These are phyloP conservation scores for Cokeromyces recurvatus DNA, from an alignment of 371 early-diverging fungal species.

Conservation along the genomic window DNA sequence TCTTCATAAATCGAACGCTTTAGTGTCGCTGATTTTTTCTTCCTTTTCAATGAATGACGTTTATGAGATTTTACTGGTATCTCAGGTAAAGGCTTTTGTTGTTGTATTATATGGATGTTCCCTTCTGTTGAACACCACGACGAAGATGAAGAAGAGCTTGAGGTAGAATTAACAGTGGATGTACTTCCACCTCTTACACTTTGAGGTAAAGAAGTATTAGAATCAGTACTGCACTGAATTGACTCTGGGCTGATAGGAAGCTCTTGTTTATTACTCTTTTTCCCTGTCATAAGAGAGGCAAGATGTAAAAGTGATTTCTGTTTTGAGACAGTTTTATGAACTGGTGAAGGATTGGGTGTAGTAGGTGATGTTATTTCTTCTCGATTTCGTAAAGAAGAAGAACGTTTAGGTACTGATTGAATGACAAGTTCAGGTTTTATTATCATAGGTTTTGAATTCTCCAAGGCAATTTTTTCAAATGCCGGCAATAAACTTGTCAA, in stretches of 20 bases:
- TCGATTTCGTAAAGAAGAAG: constrained; percentile 21
- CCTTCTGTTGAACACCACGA: too few species aligned
- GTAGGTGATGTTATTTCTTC: constrained; percentile 5
- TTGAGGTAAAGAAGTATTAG: too few species aligned
- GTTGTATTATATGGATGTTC: too few species aligned
- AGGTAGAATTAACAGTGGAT: constrained; percentile 17
- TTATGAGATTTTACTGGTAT: constrained; percentile 1
- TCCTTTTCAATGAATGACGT: constrained; percentile 20
- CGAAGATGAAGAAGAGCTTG: constrained; percentile 13
- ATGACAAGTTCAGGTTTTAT: constrained; percentile 15
- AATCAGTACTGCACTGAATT: too few species aligned
- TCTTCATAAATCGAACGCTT: constrained; percentile 5
- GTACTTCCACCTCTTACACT: too few species aligned
- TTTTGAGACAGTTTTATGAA: not conserved
- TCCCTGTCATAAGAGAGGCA: constrained; percentile 20
- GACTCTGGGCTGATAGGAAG: constrained; percentile 5
- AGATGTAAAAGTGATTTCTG: constrained; percentile 15
- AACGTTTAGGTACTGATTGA: constrained; percentile 23
- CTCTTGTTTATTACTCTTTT: constrained; percentile 5
- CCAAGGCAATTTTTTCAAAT: constrained; percentile 21
- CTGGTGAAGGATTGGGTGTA: constrained; percentile 3
- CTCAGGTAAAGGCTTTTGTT: constrained; percentile 23
- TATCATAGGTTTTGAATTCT: constrained; percentile 12
- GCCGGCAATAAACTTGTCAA: constrained; percentile 16
- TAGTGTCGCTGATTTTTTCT: constrained; percentile 32